Evolutionary conservation across 2,329 filamentous ascomycete species (phyloP).

Genomic region (Emericellopsis atlantica): DNA sequence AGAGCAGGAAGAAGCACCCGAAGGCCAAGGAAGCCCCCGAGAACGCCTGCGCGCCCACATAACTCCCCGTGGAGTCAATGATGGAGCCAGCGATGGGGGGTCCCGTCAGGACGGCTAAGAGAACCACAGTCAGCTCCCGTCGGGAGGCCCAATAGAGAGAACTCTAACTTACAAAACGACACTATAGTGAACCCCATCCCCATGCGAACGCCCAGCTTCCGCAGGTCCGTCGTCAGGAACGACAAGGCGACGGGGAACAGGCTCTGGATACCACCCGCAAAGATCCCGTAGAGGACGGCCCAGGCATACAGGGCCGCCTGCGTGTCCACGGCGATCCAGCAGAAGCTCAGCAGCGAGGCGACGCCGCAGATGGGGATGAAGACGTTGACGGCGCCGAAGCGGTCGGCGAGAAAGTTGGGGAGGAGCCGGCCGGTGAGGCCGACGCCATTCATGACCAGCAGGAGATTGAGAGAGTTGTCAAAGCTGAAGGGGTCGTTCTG

Average conservation of each 20-base stretch:
- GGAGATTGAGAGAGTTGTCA: constrained; percentile 38
- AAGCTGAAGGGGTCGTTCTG: constrained; percentile 24
- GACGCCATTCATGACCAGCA: constrained; percentile 52
- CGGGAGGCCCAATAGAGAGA: too few relatives aligned
- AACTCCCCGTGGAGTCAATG: constrained; percentile 26
- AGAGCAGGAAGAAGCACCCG: constrained; percentile 24
- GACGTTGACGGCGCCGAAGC: constrained; percentile 43
- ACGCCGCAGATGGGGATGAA: constrained; percentile 31
- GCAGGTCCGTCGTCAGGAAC: constrained; percentile 37
- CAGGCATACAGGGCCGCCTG: constrained; percentile 43
- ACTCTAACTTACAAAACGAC: constrained; percentile 20
- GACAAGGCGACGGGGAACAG: constrained; percentile 23
- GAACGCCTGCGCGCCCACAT: constrained; percentile 35
- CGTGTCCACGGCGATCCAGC: constrained; percentile 43
- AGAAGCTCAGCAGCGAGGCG: constrained; percentile 28
- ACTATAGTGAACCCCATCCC: constrained; percentile 46
- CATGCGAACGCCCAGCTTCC: constrained; percentile 39
- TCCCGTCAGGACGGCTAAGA: constrained; percentile 31
- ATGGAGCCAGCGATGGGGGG: constrained; percentile 38
- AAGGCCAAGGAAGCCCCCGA: constrained; percentile 27
- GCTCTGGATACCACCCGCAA: constrained; percentile 42
- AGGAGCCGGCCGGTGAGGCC: constrained; percentile 43
- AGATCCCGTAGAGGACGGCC: constrained; percentile 45
- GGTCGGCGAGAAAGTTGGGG: constrained; percentile 44
- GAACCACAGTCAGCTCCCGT: too few relatives aligned